Base-by-base conservation (phyloP, 768 basidiomycete genomes). In the Psilocybe tampanensis region DNA sequence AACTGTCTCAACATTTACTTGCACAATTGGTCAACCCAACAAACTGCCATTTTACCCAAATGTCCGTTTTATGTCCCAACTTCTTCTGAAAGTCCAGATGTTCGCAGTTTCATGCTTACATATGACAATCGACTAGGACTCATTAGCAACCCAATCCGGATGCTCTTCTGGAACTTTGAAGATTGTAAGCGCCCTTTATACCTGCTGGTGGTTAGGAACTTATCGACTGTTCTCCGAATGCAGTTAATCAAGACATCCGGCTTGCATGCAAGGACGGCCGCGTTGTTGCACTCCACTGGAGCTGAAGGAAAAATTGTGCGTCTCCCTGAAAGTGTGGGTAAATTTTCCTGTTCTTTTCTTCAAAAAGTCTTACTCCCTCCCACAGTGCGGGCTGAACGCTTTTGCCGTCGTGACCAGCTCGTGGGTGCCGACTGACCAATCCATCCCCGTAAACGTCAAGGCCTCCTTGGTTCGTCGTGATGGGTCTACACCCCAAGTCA, bases 171-270 rank as follows among this genome's bases (percentile, higher is more conserved):
- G 77, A n/a, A 74, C 77, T 4, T 47, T 80, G 15, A 72, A 72
- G 61, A 69, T 80, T 50, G 78, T 78, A 56, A 39, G 76, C 64
- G 7, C 9, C n/a, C 18, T 17, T 13, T 34, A 79, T 78, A 2
- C 56, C 72, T 21, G 78, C 80, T 7, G 82, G 77, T 18, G 83
- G 82, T n/a, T 85, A 82, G 82, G 71, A 74, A 33, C 81, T 85
- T 41, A 63, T 83, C 23, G 74, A 71, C 39, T 85, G 83, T 63
- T 69, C 74, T 36, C 66, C 77, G 2, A 71, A 76, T 52, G 60
- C 68, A 1, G 55, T 74, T 9, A 62, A 72, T 23, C 81, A 83
- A 58, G 77, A 80, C 41, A 76, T 83, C 49, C 77, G 80, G 12
- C 71, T 82, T n/a, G 80, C 82, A 3, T 84, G 83, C 68, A 66